These are phyloP conservation scores for Phytophthora syringae DNA, from an alignment of 352 stramenopile genomes.

Conservation along the genomic window DNA sequence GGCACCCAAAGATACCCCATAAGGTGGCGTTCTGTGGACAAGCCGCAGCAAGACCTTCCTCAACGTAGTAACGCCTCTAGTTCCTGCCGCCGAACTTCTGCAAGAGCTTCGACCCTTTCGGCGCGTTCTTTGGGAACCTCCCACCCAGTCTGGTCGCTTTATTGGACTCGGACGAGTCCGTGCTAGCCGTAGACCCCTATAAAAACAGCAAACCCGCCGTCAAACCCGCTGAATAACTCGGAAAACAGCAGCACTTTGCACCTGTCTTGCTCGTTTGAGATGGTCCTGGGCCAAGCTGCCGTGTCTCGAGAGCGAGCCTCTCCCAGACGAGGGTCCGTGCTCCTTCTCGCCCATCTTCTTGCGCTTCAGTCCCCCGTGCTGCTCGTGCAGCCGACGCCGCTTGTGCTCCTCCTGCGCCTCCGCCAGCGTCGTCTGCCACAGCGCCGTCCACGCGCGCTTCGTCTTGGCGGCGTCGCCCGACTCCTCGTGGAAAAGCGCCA, in stretches of 20 bases:
- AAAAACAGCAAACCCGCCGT: slow-evolving; percentile 14
- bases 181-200: slow-evolving; percentile 40
- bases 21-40: no score
- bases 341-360: slow-evolving; percentile 37
- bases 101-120: slow-evolving; percentile 68
- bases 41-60: no score
- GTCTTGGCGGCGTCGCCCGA: slow-evolving; percentile 14
- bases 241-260: slow-evolving; percentile 14
- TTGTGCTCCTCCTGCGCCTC: slow-evolving; percentile 73
- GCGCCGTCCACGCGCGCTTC: slow-evolving; percentile 41
- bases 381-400: slow-evolving; percentile 46
- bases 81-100: slow-evolving; percentile 63
- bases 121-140: slow-evolving; percentile 39
- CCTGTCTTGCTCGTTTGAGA: slow-evolving; percentile 64
- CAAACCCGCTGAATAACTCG: neutral
- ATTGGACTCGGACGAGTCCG: slow-evolving; percentile 58
- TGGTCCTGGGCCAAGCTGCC: slow-evolving; percentile 39
- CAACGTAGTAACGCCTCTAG: no score
- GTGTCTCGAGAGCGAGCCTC: slow-evolving; percentile 20
- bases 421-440: slow-evolving; percentile 59
- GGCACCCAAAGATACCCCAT: no score
- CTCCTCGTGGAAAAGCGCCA: slow-evolving; percentile 66
- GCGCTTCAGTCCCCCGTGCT: slow-evolving; percentile 37
- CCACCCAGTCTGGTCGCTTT: slow-evolving; percentile 58
- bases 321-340: slow-evolving; percentile 17